Conservation (phyloP, 2,329 filamentous ascomycete genomes). For the Fusarium annulatum region DNA sequence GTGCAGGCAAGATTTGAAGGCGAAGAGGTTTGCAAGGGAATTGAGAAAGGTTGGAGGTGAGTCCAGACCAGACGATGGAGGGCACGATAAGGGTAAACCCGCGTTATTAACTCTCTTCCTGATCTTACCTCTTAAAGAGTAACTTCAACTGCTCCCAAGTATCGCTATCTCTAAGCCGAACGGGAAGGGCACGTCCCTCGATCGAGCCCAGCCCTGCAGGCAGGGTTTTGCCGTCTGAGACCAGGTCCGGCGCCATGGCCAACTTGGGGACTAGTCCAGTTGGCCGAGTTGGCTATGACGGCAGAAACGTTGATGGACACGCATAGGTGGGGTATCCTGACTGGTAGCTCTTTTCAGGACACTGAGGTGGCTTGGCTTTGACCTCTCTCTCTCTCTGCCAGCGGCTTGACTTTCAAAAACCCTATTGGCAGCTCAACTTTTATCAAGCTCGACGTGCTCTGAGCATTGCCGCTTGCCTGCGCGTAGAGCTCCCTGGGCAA, state of each 20-base stretch:
- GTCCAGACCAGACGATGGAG: slow-evolving; percentile 27
- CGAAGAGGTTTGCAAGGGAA: slow-evolving; percentile 18
- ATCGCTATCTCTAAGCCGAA: slow-evolving; percentile 33
- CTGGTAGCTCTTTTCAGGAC: slow-evolving; percentile 6
- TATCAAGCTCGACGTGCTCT: slow-evolving; percentile 1
- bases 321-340: slow-evolving; percentile 27
- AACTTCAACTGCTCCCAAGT: slow-evolving; percentile 22
- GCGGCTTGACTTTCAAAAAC: slow-evolving; percentile 22
- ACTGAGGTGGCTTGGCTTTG: slow-evolving; percentile 3
- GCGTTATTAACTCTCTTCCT: slow-evolving; percentile 40
- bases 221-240: slow-evolving; percentile 38
- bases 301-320: slow-evolving; percentile 35
- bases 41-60: slow-evolving; percentile 16
- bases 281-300: slow-evolving; percentile 32
- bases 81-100: slow-evolving; percentile 37
- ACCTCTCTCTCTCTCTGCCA: not conserved
- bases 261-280: slow-evolving; percentile 35
- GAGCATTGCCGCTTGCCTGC: slow-evolving; percentile 1
- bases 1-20: slow-evolving; percentile 4
- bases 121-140: slow-evolving; percentile 22
- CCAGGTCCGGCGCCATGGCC: slow-evolving; percentile 26
- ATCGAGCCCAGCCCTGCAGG: slow-evolving; percentile 30
- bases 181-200: slow-evolving; percentile 42
- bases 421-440: slow-evolving; percentile 9
- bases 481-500: not conserved